A percentile compares a stretch with the other conserved stretches of the same genome.
phyloP scores from a whole-genome alignment of 805 yeast species.

The Saccharomycopsis oosterbeekiorum region DNA sequence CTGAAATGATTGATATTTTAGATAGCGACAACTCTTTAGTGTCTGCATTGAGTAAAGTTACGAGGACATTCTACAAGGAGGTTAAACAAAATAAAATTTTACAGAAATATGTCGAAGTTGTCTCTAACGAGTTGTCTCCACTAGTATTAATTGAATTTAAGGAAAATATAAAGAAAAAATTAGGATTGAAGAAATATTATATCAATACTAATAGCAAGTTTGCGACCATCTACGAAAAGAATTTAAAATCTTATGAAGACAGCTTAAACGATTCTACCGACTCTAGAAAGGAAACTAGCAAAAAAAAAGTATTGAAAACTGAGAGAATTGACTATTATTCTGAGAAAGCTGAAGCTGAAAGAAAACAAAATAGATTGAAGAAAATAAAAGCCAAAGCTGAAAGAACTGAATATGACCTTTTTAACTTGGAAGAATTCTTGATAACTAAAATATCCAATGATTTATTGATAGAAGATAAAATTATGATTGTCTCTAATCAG shows the following conservation, averaged over 20 bases:
- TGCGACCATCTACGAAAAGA: constrained; percentile 24
- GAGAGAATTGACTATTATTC: constrained; percentile 17
- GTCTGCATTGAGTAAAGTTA: constrained; percentile 31
- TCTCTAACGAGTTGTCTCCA: constrained; percentile 55
- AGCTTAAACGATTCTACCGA: neutral
- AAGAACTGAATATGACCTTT: constrained; percentile 24
- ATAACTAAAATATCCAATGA: constrained; percentile 59
- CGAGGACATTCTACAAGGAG: constrained; percentile 29
- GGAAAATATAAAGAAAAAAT: constrained; percentile 33
- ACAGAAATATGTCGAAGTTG: constrained; percentile 35
- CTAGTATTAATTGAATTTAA: constrained; percentile 55
- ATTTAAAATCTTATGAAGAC: constrained; percentile 5
- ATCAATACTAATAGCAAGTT: constrained; percentile 26
- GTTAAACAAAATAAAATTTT: constrained; percentile 33
- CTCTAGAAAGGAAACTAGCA: neutral
- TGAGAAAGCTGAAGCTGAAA: constrained; percentile 1
- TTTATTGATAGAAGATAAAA: constrained; percentile 38
- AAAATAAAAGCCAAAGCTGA: neutral
- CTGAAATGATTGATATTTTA: constrained; percentile 44
- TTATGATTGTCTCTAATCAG: constrained; percentile 45
- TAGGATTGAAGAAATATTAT: constrained; percentile 35
- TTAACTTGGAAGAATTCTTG: constrained; percentile 46
- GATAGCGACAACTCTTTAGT: constrained; percentile 33
- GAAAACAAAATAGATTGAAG: constrained; percentile 8
- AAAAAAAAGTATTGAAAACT: neutral